Conservation (phyloP, 163 green algal genomes). For the Scenedesmus sp. region DNA sequence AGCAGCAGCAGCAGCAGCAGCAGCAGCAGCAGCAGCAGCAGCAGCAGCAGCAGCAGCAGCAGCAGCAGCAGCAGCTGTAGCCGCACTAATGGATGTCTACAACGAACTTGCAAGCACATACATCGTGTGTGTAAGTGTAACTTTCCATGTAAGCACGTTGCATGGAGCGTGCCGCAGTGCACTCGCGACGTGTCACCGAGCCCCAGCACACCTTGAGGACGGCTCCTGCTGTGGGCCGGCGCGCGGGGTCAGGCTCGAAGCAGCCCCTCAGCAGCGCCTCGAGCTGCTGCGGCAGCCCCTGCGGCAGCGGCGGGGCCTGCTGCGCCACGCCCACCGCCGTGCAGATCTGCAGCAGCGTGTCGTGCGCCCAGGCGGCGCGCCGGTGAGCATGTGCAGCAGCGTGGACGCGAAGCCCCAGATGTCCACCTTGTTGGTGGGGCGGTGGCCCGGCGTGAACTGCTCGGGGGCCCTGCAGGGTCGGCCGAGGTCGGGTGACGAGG, state of each 20-base stretch:
- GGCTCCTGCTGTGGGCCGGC: conserved; percentile 27
- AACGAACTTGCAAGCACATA: too few species aligned
- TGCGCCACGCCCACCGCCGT: conserved; percentile 47
- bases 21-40: neutral
- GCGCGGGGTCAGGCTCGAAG: conserved; percentile 47
- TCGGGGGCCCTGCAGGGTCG: conserved; percentile 58
- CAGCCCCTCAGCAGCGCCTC: conserved; percentile 41
- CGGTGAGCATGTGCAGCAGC: conserved; percentile 58
- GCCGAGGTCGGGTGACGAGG: too few species aligned
- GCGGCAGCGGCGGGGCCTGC: conserved; percentile 44
- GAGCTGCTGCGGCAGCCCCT: conserved; percentile 36
- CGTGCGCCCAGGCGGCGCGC: conserved; percentile 46
- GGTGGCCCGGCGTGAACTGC: conserved; percentile 50
- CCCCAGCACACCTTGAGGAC: conserved; percentile 43
- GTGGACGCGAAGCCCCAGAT: conserved; percentile 60
- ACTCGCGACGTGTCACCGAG: neutral
- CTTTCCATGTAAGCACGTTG: too few species aligned
- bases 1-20: too few species aligned
- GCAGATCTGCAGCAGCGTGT: conserved; percentile 55
- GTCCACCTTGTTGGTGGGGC: conserved; percentile 50
- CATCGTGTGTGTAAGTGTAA: too few species aligned
- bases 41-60: too few species aligned
- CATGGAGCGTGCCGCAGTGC: neutral
- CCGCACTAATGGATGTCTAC: too few species aligned
- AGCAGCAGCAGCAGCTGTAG: too few species aligned